Evolutionary conservation across 2,329 filamentous ascomycete genomes (phyloP).

Genomic region (Aspergillus sp.): DNA sequence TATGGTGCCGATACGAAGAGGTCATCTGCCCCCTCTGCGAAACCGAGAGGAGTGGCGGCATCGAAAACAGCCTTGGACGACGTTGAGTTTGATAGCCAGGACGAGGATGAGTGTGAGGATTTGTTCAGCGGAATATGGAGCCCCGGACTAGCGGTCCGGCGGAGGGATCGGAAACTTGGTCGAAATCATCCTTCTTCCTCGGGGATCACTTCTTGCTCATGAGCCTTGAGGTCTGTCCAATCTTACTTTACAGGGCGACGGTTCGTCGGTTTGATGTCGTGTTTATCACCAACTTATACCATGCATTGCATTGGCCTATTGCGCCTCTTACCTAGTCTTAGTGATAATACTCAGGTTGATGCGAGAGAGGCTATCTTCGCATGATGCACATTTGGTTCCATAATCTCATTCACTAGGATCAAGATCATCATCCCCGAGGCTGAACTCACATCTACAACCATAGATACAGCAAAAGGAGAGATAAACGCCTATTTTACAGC

Average conservation of each 20-base stretch:
- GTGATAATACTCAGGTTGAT: background rate
- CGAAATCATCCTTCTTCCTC: conserved; percentile 31
- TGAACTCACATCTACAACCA: background rate
- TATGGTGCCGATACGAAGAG: conserved; percentile 11
- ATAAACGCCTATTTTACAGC: background rate
- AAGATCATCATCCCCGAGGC: background rate
- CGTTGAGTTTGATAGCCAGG: conserved; percentile 67
- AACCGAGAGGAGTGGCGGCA: conserved; percentile 5
- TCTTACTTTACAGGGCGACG: background rate
- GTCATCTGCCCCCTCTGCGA: background rate
- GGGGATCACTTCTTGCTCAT: conserved; percentile 25
- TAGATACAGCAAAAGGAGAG: background rate
- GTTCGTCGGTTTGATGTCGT: background rate
- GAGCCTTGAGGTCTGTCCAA: background rate
- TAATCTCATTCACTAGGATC: background rate
- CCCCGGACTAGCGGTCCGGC: conserved; percentile 54
- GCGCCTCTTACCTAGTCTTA: background rate
- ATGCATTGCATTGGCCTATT: background rate
- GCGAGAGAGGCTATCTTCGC: background rate
- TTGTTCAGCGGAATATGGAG: conserved; percentile 67
- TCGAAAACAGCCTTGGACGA: conserved; percentile 33
- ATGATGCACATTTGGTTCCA: background rate
- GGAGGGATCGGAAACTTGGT: conserved; percentile 47
- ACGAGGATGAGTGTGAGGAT: conserved; percentile 70
- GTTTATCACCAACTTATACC: background rate